Conservation (phyloP, 305 asterid genomes). For the Fraxinus angustifolia region DNA sequence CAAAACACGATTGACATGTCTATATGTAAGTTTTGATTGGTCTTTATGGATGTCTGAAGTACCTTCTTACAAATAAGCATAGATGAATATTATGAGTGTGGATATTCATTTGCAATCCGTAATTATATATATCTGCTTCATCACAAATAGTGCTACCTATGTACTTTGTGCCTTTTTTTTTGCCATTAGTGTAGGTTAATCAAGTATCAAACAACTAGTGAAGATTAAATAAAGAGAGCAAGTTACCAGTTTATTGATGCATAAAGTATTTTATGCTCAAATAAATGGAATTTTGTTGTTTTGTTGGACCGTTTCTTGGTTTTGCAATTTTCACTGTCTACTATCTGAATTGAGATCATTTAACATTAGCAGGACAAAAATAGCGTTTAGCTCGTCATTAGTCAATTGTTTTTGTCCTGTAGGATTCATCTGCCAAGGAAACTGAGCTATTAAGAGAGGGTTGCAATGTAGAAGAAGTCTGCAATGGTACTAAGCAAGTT, state of each 20-base stretch:
- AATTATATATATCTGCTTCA: neutral
- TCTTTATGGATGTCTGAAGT: neutral
- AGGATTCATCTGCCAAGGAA: conserved; percentile 67
- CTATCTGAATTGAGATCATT: conserved; percentile 10
- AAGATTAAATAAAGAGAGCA: neutral
- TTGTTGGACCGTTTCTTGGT: conserved; percentile 5
- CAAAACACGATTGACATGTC: neutral
- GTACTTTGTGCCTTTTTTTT: neutral
- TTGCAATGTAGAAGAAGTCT: conserved; percentile 45
- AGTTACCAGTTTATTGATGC: neutral
- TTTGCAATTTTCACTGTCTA: neutral
- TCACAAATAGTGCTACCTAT: conserved; percentile 3
- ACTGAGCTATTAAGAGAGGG: conserved; percentile 60
- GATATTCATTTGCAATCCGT: neutral
- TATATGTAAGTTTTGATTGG: neutral
- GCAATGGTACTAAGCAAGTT: conserved; percentile 39
- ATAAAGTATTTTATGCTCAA: neutral
- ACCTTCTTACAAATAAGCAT: neutral
- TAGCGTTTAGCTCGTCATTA: conserved; percentile 11
- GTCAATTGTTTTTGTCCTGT: conserved; percentile 25
- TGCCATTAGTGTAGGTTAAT: neutral
- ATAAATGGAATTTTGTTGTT: conserved; percentile 6
- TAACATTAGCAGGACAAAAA: neutral
- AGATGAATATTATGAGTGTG: neutral
- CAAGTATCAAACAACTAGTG: neutral